Conservation (phyloP, 2,329 filamentous ascomycete species). For the Graphium sp. region DNA sequence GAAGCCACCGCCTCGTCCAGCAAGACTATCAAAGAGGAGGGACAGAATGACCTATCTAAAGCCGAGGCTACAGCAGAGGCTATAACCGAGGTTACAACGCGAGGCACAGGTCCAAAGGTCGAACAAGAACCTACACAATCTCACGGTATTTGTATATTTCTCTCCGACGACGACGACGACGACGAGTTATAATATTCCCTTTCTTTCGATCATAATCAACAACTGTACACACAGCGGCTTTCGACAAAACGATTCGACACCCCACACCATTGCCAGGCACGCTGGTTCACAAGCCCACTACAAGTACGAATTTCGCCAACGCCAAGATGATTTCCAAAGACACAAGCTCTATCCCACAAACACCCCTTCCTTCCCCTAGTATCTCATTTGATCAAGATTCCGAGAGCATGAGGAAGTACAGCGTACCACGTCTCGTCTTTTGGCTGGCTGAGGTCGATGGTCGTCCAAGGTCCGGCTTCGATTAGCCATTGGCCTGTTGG, state of each 20-base stretch:
- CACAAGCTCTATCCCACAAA: too few relatives aligned
- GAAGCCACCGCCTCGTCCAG: conserved; percentile 1
- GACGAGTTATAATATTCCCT: conserved; percentile 15
- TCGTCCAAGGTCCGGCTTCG: conserved; percentile 30
- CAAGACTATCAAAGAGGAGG: conserved; percentile 5
- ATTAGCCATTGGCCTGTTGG: conserved; percentile 27
- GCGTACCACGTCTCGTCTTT: conserved; percentile 22
- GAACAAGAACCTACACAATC: too few relatives aligned
- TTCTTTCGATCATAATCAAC: not conserved
- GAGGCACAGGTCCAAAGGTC: too few relatives aligned
- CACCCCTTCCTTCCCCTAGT: too few relatives aligned
- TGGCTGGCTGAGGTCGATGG: conserved; percentile 26
- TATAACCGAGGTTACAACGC: too few relatives aligned
- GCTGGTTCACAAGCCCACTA: too few relatives aligned
- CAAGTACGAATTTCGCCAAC: too few relatives aligned
- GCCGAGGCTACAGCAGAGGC: conserved; percentile 1
- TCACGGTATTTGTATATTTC: conserved; percentile 13
- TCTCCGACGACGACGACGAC: conserved; percentile 19
- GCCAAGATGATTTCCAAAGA: too few relatives aligned
- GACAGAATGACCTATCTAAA: conserved; percentile 1
- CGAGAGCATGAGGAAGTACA: conserved; percentile 29
- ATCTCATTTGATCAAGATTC: conserved; percentile 35
- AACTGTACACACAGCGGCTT: too few relatives aligned
- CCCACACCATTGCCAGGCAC: too few relatives aligned
- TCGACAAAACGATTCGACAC: too few relatives aligned